Conservation (phyloP, 1,284 basidiomycete species). For the Rhodotorula glutinis region DNA sequence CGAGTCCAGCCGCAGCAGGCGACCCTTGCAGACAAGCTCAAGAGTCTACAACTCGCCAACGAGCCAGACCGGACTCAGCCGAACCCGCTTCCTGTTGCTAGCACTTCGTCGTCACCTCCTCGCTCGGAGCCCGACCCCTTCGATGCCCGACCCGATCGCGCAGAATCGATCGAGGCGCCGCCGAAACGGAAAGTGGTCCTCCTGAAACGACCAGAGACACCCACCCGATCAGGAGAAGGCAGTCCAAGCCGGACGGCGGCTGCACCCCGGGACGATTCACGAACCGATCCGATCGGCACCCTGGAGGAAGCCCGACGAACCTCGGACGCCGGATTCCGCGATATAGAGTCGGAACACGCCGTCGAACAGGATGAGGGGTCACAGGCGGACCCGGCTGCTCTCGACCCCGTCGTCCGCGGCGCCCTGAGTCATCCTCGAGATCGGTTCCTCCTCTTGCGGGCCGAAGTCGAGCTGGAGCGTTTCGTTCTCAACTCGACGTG, state of each 20-base stretch:
- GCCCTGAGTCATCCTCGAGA: slow-evolving; percentile 30
- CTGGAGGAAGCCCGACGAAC: not conserved
- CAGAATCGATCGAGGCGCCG: not conserved
- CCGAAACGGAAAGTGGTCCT: not conserved
- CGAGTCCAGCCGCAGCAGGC: not conserved
- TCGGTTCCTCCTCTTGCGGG: slow-evolving; percentile 31
- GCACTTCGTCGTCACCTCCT: slow-evolving; percentile 2
- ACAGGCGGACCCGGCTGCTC: not conserved
- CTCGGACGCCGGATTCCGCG: not conserved
- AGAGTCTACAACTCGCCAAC: not conserved
- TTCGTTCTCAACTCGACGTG: slow-evolving; percentile 27
- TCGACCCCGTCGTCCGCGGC: slow-evolving; percentile 24
- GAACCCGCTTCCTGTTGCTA: slow-evolving; percentile 1
- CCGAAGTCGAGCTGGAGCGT: slow-evolving; percentile 36
- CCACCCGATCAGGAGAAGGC: not conserved
- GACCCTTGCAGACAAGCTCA: not conserved
- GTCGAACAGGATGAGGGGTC: not conserved
- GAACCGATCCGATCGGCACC: not conserved
- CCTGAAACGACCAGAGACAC: not conserved
- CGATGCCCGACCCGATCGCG: not conserved
- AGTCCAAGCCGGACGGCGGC: not conserved
- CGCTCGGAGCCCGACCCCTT: not conserved
- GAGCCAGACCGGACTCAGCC: not conserved
- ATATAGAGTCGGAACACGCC: not conserved
- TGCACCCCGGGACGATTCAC: no score